A percentile compares a stretch with the other conserved stretches of the same genome.
These are phyloP conservation scores for Madurella fahalii DNA, from an alignment of 2,329 filamentous ascomycete species.

Conservation along the genomic window DNA sequence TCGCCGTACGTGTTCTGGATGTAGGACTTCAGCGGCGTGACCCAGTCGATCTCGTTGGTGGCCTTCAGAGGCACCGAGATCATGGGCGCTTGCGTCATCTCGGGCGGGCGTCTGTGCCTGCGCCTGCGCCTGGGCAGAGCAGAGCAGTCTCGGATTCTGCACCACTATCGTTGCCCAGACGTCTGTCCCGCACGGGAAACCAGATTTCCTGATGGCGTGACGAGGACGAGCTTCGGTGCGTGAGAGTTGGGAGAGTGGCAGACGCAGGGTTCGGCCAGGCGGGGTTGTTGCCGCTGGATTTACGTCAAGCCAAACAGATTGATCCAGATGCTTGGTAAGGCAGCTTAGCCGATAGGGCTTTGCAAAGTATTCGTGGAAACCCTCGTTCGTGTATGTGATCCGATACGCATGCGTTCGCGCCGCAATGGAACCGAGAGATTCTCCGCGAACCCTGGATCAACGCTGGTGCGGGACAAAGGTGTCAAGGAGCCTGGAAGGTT, in stretches of 20 bases:
- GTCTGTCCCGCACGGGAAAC: neutral
- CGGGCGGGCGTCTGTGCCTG: constrained; percentile 15
- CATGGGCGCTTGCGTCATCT: constrained; percentile 87
- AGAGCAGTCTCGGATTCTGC: neutral
- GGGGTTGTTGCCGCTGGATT: neutral
- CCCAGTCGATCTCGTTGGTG: constrained; percentile 98
- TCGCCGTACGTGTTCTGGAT: constrained; percentile 93
- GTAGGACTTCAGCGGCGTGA: constrained; percentile 84
- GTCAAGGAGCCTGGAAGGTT: neutral
- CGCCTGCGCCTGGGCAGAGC: constrained; percentile 1
- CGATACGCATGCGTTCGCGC: too few species aligned
- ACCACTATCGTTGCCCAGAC: constrained; percentile 1
- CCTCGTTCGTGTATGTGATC: neutral
- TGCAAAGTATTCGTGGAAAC: neutral
- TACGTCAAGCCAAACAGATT: neutral
- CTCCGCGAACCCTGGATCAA: too few species aligned
- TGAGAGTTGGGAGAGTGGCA: neutral
- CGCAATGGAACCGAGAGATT: too few species aligned
- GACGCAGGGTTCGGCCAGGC: neutral
- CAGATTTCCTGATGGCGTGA: neutral
- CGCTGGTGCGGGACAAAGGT: too few species aligned
- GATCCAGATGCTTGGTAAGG: neutral
- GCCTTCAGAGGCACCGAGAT: constrained; percentile 87
- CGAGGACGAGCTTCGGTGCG: neutral
- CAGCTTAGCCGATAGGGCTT: neutral